A percentile compares a stretch with the other conserved stretches of the same genome.
Evolutionary conservation across 2,329 filamentous ascomycete species (phyloP).

Genomic region (Sporothrix dimorphospora): DNA sequence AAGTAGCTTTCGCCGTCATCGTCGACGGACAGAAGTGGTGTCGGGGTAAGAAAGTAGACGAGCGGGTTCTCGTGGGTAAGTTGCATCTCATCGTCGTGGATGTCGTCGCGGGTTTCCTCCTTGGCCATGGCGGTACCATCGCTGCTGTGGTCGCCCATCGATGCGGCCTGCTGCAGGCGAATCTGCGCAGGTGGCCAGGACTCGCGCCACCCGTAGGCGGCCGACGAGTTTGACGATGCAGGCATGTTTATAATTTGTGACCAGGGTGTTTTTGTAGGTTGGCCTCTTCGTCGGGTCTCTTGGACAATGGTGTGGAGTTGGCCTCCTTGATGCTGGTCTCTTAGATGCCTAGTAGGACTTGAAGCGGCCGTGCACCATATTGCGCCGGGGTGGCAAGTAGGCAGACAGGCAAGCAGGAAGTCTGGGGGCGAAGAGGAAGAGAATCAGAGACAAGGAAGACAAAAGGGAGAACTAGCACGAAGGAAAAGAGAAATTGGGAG

Average conservation of each 20-base stretch:
- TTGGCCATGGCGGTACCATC: slow-evolving; percentile 42
- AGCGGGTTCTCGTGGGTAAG: slow-evolving; percentile 57
- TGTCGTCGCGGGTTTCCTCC: slow-evolving; percentile 43
- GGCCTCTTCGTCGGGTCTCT: not conserved
- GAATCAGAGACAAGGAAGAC: not conserved
- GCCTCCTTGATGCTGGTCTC: not conserved
- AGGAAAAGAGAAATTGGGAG: not conserved
- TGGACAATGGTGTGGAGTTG: not conserved
- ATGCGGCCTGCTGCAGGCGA: slow-evolving; percentile 48
- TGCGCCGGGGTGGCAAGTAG: slow-evolving; percentile 3
- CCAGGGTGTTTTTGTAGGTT: not conserved
- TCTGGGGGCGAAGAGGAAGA: not conserved
- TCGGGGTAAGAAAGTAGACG: slow-evolving; percentile 58
- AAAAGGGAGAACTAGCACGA: not conserved
- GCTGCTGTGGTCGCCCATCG: slow-evolving; percentile 44
- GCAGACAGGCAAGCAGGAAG: not conserved
- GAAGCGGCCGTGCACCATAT: not conserved
- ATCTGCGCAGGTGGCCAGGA: slow-evolving; percentile 59
- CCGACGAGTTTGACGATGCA: slow-evolving; percentile 35
- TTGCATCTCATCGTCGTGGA: slow-evolving; percentile 42
- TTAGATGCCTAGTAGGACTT: not conserved
- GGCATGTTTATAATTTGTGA: slow-evolving; percentile 38
- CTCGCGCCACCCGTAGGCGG: slow-evolving; percentile 41
- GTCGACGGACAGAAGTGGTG: slow-evolving; percentile 44
- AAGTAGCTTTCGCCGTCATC: slow-evolving; percentile 42